Evolutionary conservation across 148 eudicot species (phyloP).

Genomic region (Rhododendron vialii): DNA sequence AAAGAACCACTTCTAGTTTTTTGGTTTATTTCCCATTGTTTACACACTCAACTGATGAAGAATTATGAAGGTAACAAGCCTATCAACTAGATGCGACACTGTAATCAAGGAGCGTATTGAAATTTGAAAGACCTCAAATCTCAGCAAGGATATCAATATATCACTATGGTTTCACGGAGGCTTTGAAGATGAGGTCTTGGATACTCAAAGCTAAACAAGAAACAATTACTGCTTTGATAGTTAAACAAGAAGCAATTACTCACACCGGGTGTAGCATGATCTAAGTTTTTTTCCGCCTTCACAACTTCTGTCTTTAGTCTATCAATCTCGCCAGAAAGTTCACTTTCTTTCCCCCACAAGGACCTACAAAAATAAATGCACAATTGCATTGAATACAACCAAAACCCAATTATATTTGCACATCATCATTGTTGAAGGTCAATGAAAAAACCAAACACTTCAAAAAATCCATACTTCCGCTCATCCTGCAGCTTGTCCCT

Average conservation of each 20-base stretch:
- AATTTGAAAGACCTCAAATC: not conserved
- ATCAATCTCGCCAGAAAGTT: conserved; percentile 77
- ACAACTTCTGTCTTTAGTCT: conserved; percentile 70
- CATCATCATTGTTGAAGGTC: not conserved
- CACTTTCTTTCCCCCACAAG: conserved; percentile 82
- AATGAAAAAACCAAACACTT: not conserved
- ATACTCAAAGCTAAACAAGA: not conserved
- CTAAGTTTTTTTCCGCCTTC: conserved; percentile 91
- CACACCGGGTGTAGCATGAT: conserved; percentile 97
- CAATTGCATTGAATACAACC: not conserved
- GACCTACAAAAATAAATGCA: conserved; percentile 39
- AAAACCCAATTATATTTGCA: not conserved
- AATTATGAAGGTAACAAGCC: not conserved
- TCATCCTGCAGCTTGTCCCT: conserved; percentile 83
- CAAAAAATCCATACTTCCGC: conserved; percentile 60
- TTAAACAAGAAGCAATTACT: conserved; percentile 29
- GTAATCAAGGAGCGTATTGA: not conserved
- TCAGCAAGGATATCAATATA: conserved; percentile 2
- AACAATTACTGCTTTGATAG: not conserved
- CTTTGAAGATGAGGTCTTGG: not conserved
- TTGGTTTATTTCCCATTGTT: not conserved
- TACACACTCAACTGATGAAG: not conserved
- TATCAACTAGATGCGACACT: conserved; percentile 1
- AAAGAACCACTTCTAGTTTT: not conserved
- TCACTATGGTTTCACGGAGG: not conserved